phyloP scores from a whole-genome alignment of 805 yeast species.

The Maudiozyma saulgeensis region DNA sequence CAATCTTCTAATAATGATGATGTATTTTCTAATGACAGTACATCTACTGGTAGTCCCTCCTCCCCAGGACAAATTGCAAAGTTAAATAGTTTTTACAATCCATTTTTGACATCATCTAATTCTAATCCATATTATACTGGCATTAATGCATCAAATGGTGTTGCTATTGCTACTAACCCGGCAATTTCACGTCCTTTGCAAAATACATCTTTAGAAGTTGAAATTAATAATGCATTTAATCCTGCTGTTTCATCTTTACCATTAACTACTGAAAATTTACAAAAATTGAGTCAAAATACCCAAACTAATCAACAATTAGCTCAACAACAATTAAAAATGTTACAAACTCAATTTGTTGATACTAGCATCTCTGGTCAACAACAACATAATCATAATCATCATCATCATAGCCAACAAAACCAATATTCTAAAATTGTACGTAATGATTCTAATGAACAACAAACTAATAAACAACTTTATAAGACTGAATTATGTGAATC shows the following conservation, averaged over 20 bases:
- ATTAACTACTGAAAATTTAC: slow-evolving; percentile 25
- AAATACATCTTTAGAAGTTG: slow-evolving; percentile 16
- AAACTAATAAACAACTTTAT: slow-evolving; percentile 57
- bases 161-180: too few species aligned
- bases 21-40: not conserved
- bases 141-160: too few species aligned
- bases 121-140: not conserved
- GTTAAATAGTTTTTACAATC: not conserved
- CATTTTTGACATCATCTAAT: not conserved
- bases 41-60: not conserved
- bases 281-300: slow-evolving; percentile 9
- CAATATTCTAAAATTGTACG: not conserved
- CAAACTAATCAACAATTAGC: not conserved
- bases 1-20: not conserved
- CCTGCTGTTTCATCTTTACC: slow-evolving; percentile 18
- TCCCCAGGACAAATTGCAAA: slow-evolving; percentile 1
- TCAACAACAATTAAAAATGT: not conserved
- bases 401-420: too few species aligned
- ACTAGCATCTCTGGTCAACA: not conserved
- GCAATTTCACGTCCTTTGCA: not conserved
- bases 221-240: slow-evolving; percentile 19
- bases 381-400: not conserved
- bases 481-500: slow-evolving; percentile 87
- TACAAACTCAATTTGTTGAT: not conserved
- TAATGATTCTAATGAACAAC: slow-evolving; percentile 1